These are phyloP conservation scores for Fusarium neocosmosporiellum DNA, from an alignment of 2,329 filamentous ascomycete species.

Conservation along the genomic window DNA sequence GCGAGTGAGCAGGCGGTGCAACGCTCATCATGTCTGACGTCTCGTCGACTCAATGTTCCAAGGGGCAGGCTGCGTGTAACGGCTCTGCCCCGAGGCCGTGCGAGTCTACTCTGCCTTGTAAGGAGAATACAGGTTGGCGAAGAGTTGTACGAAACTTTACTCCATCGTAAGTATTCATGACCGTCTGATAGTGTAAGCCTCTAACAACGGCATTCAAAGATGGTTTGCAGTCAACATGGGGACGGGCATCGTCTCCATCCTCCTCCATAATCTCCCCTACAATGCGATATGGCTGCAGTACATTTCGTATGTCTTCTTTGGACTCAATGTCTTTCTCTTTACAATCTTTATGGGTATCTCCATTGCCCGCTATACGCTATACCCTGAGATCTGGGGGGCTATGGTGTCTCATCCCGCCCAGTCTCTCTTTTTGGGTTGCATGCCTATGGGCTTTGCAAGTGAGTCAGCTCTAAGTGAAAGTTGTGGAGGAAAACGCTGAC, in stretches of 20 bases:
- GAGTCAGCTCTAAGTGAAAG: constrained; percentile 21
- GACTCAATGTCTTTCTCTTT: constrained; percentile 70
- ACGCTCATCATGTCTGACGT: constrained; percentile 31
- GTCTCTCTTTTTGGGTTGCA: constrained; percentile 74
- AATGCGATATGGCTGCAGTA: constrained; percentile 67
- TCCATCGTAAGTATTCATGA: constrained; percentile 57
- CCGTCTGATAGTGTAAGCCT: neutral
- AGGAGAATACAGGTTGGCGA: constrained; percentile 55
- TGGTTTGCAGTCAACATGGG: constrained; percentile 75
- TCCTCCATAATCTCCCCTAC: constrained; percentile 72
- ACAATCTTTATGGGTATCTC: constrained; percentile 64
- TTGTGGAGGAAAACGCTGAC: constrained; percentile 10
- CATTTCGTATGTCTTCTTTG: constrained; percentile 70
- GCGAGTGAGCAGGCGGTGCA: constrained; percentile 9
- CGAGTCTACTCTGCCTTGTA: constrained; percentile 39
- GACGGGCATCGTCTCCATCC: constrained; percentile 73
- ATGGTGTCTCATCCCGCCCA: constrained; percentile 76
- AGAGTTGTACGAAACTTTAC: constrained; percentile 64
- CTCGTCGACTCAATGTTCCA: constrained; percentile 17
- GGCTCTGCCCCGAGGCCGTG: constrained; percentile 21
- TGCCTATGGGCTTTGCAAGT: constrained; percentile 76
- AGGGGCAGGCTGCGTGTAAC: constrained; percentile 12
- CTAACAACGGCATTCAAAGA: constrained; percentile 43
- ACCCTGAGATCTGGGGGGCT: constrained; percentile 72
- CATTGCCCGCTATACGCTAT: constrained; percentile 70